These are phyloP conservation scores for Nicotiana tomentosiformis DNA, from an alignment of 257 asterid genomes.

Conservation along the genomic window DNA sequence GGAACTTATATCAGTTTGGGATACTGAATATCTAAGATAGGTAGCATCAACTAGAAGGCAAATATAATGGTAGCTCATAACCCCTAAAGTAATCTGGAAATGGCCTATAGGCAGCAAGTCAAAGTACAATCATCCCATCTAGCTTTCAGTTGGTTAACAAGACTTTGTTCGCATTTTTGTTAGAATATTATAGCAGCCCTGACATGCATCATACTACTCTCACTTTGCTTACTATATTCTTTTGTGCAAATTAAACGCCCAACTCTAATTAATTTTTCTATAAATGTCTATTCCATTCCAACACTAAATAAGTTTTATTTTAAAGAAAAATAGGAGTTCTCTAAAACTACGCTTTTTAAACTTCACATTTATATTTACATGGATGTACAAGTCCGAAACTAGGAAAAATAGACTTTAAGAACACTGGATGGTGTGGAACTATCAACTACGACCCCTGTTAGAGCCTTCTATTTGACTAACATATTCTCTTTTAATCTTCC, in stretches of 20 bases:
- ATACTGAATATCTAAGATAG: background rate
- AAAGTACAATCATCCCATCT: background rate
- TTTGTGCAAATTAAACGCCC: background rate
- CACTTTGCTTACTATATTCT: background rate
- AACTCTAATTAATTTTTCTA: background rate
- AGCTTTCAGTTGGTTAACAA: background rate
- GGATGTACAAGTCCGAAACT: background rate
- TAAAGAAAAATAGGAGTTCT: background rate
- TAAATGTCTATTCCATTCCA: background rate
- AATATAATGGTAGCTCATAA: background rate
- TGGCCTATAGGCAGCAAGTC: background rate
- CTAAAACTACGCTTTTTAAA: background rate
- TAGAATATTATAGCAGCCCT: background rate
- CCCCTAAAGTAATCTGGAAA: background rate
- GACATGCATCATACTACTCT: background rate
- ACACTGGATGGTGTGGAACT: background rate
- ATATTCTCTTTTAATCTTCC: background rate
- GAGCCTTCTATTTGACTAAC: background rate
- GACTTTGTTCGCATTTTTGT: background rate
- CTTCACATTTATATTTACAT: background rate
- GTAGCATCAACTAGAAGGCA: background rate
- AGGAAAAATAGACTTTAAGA: background rate
- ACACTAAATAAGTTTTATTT: background rate
- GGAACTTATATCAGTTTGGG: background rate
- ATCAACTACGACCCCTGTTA: background rate